A percentile compares a stretch with the other conserved stretches of the same genome.
Evolutionary conservation across 345 rosid genomes (phyloP).

Genomic region (Ceriops decandra): DNA sequence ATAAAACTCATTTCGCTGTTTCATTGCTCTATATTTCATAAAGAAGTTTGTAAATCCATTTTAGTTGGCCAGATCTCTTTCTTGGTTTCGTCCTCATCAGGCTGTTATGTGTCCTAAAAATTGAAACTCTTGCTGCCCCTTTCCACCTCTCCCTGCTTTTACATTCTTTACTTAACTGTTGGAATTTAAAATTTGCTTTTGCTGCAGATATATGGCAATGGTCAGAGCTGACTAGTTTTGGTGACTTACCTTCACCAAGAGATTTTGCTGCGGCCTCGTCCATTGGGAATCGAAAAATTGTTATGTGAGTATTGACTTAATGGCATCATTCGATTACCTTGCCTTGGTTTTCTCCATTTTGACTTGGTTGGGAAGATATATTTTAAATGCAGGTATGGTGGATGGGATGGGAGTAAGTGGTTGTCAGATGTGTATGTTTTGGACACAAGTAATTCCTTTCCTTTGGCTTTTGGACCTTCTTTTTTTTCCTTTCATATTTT

Average conservation of each 20-base stretch:
- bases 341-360: constrained; percentile 2
- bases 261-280: constrained; percentile 91
- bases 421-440: constrained; percentile 88
- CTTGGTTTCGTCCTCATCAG: neutral
- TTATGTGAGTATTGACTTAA: constrained; percentile 50
- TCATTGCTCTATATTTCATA: neutral
- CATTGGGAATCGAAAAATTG: constrained; percentile 78
- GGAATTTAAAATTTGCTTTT: constrained; percentile 11
- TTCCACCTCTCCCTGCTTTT: neutral
- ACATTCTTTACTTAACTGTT: constrained; percentile 3
- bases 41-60: neutral
- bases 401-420: constrained; percentile 99
- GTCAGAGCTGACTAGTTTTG: constrained; percentile 91
- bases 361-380: constrained; percentile 9
- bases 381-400: constrained; percentile 71
- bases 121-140: neutral
- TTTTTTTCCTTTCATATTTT: constrained; percentile 5
- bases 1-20: neutral
- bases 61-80: neutral
- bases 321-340: constrained; percentile 9
- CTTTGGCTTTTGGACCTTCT: constrained; percentile 11
- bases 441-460: constrained; percentile 72
- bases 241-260: constrained; percentile 88
- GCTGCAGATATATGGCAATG: constrained; percentile 96
- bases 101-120: too few relatives aligned